These are phyloP conservation scores for Eutrema japonicum DNA, from an alignment of 345 rosid species.

Conservation along the genomic window DNA sequence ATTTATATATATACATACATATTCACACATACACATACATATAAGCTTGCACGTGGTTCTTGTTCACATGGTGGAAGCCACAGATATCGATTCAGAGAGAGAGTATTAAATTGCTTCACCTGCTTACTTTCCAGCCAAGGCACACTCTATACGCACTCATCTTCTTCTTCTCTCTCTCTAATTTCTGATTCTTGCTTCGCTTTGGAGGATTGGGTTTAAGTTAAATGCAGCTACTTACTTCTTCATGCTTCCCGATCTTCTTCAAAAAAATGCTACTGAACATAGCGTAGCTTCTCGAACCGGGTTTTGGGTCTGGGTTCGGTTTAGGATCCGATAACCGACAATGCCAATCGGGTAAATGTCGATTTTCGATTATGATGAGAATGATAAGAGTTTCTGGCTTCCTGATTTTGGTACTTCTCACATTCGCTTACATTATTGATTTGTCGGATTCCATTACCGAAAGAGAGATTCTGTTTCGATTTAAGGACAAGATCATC, in stretches of 20 bases:
- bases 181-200: too few relatives aligned
- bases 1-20: background rate
- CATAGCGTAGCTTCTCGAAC: background rate
- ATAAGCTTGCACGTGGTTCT: conserved; percentile 39
- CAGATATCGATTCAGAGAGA: conserved; percentile 17
- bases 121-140: conserved; percentile 45
- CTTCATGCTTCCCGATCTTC: background rate
- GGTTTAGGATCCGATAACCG: conserved; percentile 30
- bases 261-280: conserved; percentile 12
- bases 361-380: background rate
- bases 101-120: conserved; percentile 41
- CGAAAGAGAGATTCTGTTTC: conserved; percentile 79
- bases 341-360: conserved; percentile 15
- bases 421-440: conserved; percentile 21
- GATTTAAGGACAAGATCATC: conserved; percentile 70
- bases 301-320: conserved; percentile 5
- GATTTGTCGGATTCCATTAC: conserved; percentile 3
- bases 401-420: background rate
- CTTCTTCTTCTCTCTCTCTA: conserved; percentile 14
- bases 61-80: conserved; percentile 43
- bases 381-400: conserved; percentile 13
- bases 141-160: conserved; percentile 39
- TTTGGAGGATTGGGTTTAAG: background rate
- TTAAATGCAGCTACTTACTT: conserved; percentile 25
- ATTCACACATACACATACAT: background rate